phyloP scores from a whole-genome alignment of 371 early-diverging fungal genomes.

The Haplosporangium sp. region DNA sequence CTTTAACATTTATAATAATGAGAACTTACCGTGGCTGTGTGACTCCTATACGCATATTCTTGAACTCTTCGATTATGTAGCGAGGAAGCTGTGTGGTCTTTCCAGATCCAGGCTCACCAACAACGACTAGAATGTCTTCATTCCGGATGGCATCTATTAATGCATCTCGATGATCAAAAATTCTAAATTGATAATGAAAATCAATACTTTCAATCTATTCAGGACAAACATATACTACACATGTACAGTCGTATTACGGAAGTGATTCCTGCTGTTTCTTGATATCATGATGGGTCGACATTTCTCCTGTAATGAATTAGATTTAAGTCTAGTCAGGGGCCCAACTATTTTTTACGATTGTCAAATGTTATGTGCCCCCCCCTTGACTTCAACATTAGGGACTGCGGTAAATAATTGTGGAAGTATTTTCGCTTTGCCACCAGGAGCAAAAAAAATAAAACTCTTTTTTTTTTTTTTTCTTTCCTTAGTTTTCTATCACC shows the following conservation, averaged over 20 bases:
- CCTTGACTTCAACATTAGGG: too few relatives aligned
- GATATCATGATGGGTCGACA: slow-evolving; percentile 30
- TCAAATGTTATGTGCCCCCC: too few relatives aligned
- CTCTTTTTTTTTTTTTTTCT: background rate
- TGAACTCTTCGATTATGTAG: slow-evolving; percentile 95
- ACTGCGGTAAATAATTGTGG: too few relatives aligned
- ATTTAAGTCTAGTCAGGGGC: too few relatives aligned
- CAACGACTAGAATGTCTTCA: slow-evolving; percentile 87
- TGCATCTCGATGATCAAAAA: slow-evolving; percentile 93
- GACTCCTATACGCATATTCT: slow-evolving; percentile 87
- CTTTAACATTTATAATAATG: background rate
- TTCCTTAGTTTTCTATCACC: background rate
- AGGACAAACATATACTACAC: background rate
- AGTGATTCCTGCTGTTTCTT: slow-evolving; percentile 44
- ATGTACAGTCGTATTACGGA: slow-evolving; percentile 32
- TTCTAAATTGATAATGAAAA: slow-evolving; percentile 18
- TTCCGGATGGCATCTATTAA: slow-evolving; percentile 89
- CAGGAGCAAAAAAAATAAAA: background rate
- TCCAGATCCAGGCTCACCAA: slow-evolving; percentile 99
- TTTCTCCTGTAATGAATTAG: background rate
- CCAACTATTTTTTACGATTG: too few relatives aligned
- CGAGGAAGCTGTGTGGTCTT: slow-evolving; percentile 99
- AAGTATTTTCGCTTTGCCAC: background rate
- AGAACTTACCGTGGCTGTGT: slow-evolving; percentile 88
- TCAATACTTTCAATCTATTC: too few relatives aligned